Conservation (phyloP, 2,329 filamentous ascomycete genomes). For the Lasiodiplodia theobromae region DNA sequence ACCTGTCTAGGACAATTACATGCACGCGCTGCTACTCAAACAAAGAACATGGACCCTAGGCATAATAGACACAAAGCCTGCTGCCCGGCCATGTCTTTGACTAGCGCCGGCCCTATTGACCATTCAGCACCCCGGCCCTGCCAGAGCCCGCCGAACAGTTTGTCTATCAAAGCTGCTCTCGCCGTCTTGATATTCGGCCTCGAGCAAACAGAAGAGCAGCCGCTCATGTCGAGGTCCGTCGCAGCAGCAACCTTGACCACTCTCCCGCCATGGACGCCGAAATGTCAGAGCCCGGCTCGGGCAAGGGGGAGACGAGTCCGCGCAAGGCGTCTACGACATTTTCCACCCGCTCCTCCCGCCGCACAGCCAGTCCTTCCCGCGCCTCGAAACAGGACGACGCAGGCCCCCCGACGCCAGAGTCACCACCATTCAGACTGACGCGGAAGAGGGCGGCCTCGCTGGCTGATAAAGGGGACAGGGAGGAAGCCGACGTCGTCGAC, state of each 20-base stretch:
- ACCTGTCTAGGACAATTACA: slow-evolving; percentile 46
- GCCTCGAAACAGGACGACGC: slow-evolving; percentile 29
- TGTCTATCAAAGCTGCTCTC: slow-evolving; percentile 25
- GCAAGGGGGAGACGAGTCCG: slow-evolving; percentile 36
- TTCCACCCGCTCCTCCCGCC: slow-evolving; percentile 36
- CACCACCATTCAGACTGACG: slow-evolving; percentile 35
- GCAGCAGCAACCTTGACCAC: neutral
- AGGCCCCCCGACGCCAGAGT: slow-evolving; percentile 27
- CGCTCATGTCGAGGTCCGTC: neutral
- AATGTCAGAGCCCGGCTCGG: slow-evolving; percentile 22
- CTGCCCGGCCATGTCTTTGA: slow-evolving; percentile 29
- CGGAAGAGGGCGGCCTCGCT: slow-evolving; percentile 40
- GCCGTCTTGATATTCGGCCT: slow-evolving; percentile 11
- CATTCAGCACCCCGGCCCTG: slow-evolving; percentile 21
- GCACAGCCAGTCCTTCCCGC: slow-evolving; percentile 28
- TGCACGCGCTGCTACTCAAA: slow-evolving; percentile 40
- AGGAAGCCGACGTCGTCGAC: neutral
- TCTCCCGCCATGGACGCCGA: slow-evolving; percentile 5
- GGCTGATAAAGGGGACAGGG: slow-evolving; percentile 34
- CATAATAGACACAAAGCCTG: slow-evolving; percentile 46
- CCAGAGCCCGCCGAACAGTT: neutral
- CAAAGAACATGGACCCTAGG: slow-evolving; percentile 37
- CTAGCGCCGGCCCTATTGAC: slow-evolving; percentile 29
- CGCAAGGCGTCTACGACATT: slow-evolving; percentile 42
- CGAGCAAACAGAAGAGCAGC: neutral